Evolutionary conservation across 2,329 filamentous ascomycete species (phyloP), one percentile per base, ranked within the genome.

Genomic region (Xylariaceae sp.): DNA sequence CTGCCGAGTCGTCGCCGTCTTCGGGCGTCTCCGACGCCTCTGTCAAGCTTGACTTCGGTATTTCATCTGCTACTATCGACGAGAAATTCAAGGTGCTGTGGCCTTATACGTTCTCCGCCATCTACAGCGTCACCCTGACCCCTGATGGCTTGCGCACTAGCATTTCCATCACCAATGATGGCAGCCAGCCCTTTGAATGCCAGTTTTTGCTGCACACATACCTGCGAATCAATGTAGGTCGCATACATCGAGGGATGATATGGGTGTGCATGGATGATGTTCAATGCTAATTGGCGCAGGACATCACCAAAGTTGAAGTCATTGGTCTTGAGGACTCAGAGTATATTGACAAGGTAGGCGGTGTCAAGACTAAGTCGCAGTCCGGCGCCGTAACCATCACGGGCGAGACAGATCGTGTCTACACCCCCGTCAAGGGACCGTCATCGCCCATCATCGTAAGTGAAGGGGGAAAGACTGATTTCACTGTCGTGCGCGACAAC

Each of bases 11-110:
- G 63, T 81, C 80, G 2, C 85, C 89, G 67, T 79, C 65, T 65
- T 72, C 71, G 55, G 73, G 61, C 53, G 71, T 71, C 43, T 76
- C 75, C 58, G 80, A 88, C 67, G 77, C 84, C 66, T 86, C 85
- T 46, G 86, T 97, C 61, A 96, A 95, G 79, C 85, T 99, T 56
- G 94, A 99, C 75, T 97, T 99, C 71, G 94, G 92, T 26, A 84
- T 99, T 34, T 89, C 87, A 48, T 81, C 84, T 26, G 78, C 81
- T 48, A 87, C 86, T 67, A 76, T 97, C 53, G 81, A 80, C 61
- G 83, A 86, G 0, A 80, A 85, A 41, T 80, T 81, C 61, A 83
- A 81, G 67, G 80, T 81, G 63, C 80, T 85, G 21, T 99, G 94
- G 94, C 86, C 88, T 2, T 87, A 87, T 68, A 84, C 88, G 59